Conservation (phyloP, 2,329 filamentous ascomycete species). For the Trichoderma oligosporum region DNA sequence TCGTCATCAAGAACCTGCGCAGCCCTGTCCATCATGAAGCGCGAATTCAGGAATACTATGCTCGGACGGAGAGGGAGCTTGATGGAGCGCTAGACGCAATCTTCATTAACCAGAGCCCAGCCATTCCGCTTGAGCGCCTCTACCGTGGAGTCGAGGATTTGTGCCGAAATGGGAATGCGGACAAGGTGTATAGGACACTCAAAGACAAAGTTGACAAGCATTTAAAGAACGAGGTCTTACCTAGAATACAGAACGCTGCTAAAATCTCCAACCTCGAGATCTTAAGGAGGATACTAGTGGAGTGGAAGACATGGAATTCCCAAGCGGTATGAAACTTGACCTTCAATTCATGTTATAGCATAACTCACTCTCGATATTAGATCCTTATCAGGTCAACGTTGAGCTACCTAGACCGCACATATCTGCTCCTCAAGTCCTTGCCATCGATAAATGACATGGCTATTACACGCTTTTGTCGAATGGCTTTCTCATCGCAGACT, state of each 20-base stretch:
- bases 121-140: slow-evolving; percentile 78
- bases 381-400: slow-evolving; percentile 81
- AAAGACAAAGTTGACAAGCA: slow-evolving; percentile 63
- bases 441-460: slow-evolving; percentile 78
- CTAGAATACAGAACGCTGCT: slow-evolving; percentile 48
- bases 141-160: slow-evolving; percentile 90
- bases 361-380: slow-evolving; percentile 37
- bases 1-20: slow-evolving; percentile 91
- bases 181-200: slow-evolving; percentile 63
- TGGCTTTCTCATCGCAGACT: slow-evolving; percentile 39
- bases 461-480: slow-evolving; percentile 68
- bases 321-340: slow-evolving; percentile 56
- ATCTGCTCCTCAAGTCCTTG: slow-evolving; percentile 68
- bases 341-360: not conserved
- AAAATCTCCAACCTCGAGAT: slow-evolving; percentile 58
- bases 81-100: slow-evolving; percentile 69
- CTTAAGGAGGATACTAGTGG: slow-evolving; percentile 51
- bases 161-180: slow-evolving; percentile 72
- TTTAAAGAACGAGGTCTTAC: slow-evolving; percentile 59
- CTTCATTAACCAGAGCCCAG: slow-evolving; percentile 61
- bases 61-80: slow-evolving; percentile 69
- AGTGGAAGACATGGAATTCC: slow-evolving; percentile 75
- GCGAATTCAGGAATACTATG: slow-evolving; percentile 73
- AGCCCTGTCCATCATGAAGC: slow-evolving; percentile 52
- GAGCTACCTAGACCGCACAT: slow-evolving; percentile 89